Percentiles rank a stretch among this genome's conserved stretches.
Evolutionary conservation across 2,329 filamentous ascomycete species (phyloP).

Genomic region (Ascochyta clinopodiicola): DNA sequence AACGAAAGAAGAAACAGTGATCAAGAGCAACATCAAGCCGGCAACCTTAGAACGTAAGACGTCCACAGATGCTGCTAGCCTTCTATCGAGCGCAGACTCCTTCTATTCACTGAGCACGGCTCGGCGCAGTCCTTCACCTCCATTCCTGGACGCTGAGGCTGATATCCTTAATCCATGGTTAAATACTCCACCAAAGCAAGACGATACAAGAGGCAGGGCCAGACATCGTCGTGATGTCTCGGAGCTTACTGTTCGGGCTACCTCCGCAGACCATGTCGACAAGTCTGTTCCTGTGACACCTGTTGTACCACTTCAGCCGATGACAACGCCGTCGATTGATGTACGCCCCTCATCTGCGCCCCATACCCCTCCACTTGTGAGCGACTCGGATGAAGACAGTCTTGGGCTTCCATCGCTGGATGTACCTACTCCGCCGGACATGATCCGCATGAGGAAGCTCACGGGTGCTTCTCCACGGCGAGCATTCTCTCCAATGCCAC

Average conservation of each 20-base stretch:
- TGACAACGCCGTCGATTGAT: conserved; percentile 27
- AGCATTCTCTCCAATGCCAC: conserved; percentile 71
- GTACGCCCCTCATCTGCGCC: conserved; percentile 43
- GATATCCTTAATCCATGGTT: conserved; percentile 40
- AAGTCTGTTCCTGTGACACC: conserved; percentile 31
- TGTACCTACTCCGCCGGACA: conserved; percentile 50
- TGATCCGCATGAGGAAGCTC: conserved; percentile 46
- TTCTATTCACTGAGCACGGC: conserved; percentile 46
- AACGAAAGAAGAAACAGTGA: conserved; percentile 13
- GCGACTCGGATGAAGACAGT: conserved; percentile 53
- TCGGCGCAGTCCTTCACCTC: conserved; percentile 30
- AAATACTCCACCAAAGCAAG: conserved; percentile 15
- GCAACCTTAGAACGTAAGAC: conserved; percentile 28
- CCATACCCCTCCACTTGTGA: conserved; percentile 54
- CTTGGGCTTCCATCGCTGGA: conserved; percentile 48
- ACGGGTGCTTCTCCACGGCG: conserved; percentile 64
- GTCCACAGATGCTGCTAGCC: conserved; percentile 40
- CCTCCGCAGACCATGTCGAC: conserved; percentile 24
- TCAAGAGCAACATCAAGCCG: conserved; percentile 14
- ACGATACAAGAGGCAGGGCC: conserved; percentile 34
- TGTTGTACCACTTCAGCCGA: conserved; percentile 25
- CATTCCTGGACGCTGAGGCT: conserved; percentile 37
- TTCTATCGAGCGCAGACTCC: conserved; percentile 45
- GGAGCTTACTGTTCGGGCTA: conserved; percentile 43
- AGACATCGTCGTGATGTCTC: conserved; percentile 47